Conservation (phyloP, 139 green algal species). For the Deuterostichococcus epilithicus region DNA sequence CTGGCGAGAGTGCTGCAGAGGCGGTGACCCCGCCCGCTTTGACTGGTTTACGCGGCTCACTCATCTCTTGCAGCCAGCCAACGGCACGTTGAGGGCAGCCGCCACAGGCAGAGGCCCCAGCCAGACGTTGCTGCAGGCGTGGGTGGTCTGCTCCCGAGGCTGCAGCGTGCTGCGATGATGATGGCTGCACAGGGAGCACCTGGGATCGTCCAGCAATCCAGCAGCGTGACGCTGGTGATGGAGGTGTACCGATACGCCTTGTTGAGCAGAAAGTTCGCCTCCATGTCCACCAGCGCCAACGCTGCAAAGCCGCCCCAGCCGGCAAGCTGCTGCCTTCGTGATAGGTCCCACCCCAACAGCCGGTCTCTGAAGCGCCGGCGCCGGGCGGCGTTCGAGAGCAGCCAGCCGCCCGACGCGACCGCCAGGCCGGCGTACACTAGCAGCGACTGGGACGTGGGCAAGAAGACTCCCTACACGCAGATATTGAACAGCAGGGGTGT, state of each 20-base stretch:
- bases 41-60: too few species aligned
- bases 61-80: too few species aligned
- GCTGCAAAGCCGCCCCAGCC: conserved; percentile 41
- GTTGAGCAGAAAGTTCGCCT: conserved; percentile 55
- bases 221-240: conserved; percentile 73
- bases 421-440: neutral
- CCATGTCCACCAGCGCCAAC: conserved; percentile 67
- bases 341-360: neutral
- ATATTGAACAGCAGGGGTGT: too few species aligned
- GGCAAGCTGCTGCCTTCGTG: neutral
- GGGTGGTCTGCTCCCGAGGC: too few species aligned
- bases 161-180: too few species aligned
- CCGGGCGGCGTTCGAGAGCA: neutral
- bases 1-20: too few species aligned
- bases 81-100: too few species aligned
- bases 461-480: neutral
- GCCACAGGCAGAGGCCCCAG: too few species aligned
- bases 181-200: neutral
- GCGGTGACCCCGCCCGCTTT: too few species aligned
- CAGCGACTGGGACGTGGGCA: neutral
- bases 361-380: neutral
- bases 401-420: neutral
- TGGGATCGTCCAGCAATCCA: conserved; percentile 80
- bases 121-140: too few species aligned
- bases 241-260: conserved; percentile 72